Base-by-base conservation (phyloP, 345 rosid genomes). In the Rhizophora apiculata region DNA sequence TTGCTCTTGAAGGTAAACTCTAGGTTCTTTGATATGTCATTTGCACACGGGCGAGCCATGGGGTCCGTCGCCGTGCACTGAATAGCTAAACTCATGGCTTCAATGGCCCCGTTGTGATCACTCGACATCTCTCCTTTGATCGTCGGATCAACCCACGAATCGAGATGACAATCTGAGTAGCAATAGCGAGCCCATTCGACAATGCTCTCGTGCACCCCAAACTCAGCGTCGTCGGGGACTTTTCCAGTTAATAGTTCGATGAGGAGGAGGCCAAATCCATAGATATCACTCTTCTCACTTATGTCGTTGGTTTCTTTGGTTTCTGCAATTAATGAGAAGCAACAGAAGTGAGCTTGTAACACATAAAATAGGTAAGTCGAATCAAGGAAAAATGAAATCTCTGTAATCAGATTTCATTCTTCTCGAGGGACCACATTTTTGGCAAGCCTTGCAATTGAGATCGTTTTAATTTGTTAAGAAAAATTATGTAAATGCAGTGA, bases 141-240 rank as follows among this genome's bases (percentile, higher is more conserved):
- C 19, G 54, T 63, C 34, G 90, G 79, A 74, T 93, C 96, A 6
- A 91, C 78, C 98, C 98, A 93, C 66, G 39, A 20, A 56, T 85
- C 83, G 2, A 88, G 73, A 70, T 84, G 91, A 36, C 89, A 85
- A 26, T 87, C 89, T 0, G 92, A 85, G 76, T 86, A 90, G 83
- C 96, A 87, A 68, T 87, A 80, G 22, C 82, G 74, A 22, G 88
- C 92, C 97, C 93, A 93, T 31, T 87, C 90, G 6, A 90, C 87
- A 1, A 89, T 74, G 79, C 76, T 83, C 48, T 64, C 68, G 30
- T 81, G 86, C 43, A 65, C 72, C 20, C 89, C 89, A n/a, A 84
- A 82, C 68, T 88, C 98, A 13, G 80, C 72, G 65, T 89, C 91
- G 21, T 63, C 74, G 2, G 89, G 83, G 43, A 79, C 52, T 79